Conservation (phyloP, 2,329 filamentous ascomycete genomes). For the Westerdykella sp. region DNA sequence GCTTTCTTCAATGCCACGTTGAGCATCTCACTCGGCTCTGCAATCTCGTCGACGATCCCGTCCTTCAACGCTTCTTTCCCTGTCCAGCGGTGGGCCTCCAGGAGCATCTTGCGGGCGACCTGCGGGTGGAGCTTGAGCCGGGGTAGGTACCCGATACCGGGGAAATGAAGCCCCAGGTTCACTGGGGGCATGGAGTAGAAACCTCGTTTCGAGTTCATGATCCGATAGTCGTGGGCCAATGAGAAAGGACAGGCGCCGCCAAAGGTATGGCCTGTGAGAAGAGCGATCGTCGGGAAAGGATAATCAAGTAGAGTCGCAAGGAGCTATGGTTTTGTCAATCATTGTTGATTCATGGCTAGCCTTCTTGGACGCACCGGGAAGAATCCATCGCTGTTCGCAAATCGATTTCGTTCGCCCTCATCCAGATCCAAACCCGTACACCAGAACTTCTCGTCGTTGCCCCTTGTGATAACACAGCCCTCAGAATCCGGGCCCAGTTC, state of each 20-base stretch:
- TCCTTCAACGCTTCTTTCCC: conserved; percentile 47
- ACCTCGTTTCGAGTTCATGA: conserved; percentile 32
- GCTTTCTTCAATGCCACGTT: conserved; percentile 44
- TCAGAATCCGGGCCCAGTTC: conserved; percentile 44
- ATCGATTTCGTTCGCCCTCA: conserved; percentile 44
- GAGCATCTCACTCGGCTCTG: conserved; percentile 43
- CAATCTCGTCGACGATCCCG: conserved; percentile 50
- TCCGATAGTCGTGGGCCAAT: conserved; percentile 45
- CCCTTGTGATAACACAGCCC: conserved; percentile 49
- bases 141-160: conserved; percentile 49
- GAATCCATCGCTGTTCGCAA: conserved; percentile 53
- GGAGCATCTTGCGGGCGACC: conserved; percentile 49
- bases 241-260: conserved; percentile 46
- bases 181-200: conserved; percentile 45
- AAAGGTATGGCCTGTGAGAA: conserved; percentile 47
- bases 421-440: conserved; percentile 48
- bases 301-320: conserved; percentile 46
- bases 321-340: conserved; percentile 22
- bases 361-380: conserved; percentile 37
- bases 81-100: conserved; percentile 52
- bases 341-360: neutral
- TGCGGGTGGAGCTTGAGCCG: conserved; percentile 48
- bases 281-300: conserved; percentile 44
- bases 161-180: conserved; percentile 51
- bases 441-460: conserved; percentile 48